Base-by-base conservation (phyloP, 192 early-diverging fungal species). In the Mortierella antarctica region DNA sequence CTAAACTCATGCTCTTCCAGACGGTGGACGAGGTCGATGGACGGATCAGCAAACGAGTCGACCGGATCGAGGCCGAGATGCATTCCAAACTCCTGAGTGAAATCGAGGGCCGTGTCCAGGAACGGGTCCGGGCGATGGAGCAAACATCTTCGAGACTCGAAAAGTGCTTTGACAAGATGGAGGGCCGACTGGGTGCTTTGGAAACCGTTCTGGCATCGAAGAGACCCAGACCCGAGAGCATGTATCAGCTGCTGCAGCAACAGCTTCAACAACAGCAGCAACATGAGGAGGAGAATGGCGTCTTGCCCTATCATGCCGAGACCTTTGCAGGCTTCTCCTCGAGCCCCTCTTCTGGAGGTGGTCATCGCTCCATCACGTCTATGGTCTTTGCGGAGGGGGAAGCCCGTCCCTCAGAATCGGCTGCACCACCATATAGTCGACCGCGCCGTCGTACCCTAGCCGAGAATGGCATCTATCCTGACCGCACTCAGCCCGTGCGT, bases 31-130 rank as follows among this genome's bases (percentile, higher is more conserved):
- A 80, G 48, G 77, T 80, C 7, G 77, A 80, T 58, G 70, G 77
- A 9, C 70, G 77, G 40, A 80, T 80, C 65, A 80, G 77, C 10
- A 71, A 68, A 53, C 56, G 77, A 14, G 77, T 80, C 0, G 77
- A 80, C 44, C 49, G 77, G 59, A 80, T 80, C n/a, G 77, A 80
- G 57, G 77, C 77, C 3, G 77, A 80, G 65, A 80, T 80, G 77
- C 77, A 80, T 47, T 71, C 77, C 1, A 80, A 80, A 55, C 59
- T 80, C 8, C 60, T 80, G 7, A 72, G 77, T 18, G 77, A 80
- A 55, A 80, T 80, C 47, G 77, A 80, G n/a, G 77, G 77, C 31
- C 69, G 77, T 1, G 65, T 80, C 0, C 69, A 71, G 51, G 77
- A 80, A 47, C 77, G 77, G 6, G 77, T 80, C 0, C 57, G 77